Conservation (phyloP, 108 stramenopile species). For the Cyclotella distinguenda region DNA sequence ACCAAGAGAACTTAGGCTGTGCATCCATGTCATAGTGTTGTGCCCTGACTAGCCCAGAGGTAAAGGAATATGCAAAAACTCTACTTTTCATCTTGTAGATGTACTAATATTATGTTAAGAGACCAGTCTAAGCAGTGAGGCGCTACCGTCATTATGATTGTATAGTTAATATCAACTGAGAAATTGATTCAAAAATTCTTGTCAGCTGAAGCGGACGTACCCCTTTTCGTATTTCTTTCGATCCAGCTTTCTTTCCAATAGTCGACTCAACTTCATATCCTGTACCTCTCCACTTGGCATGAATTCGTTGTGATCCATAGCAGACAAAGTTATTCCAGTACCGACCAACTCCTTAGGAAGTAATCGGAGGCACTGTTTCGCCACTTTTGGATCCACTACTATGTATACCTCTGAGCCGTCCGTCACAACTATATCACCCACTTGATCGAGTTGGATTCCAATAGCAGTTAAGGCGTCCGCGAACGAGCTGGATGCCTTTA, state of each 20-base stretch:
- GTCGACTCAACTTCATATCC: constrained; percentile 45
- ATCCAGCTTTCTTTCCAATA: constrained; percentile 35
- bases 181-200: not conserved
- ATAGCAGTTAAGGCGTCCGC: constrained; percentile 41
- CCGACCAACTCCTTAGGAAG: constrained; percentile 47
- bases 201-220: constrained; percentile 29
- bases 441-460: constrained; percentile 34
- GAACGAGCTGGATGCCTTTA: constrained; percentile 31
- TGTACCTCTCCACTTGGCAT: constrained; percentile 43
- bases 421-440: constrained; percentile 41
- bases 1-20: too few species aligned
- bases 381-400: constrained; percentile 38
- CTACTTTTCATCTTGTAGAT: too few species aligned
- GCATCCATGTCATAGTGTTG: too few species aligned
- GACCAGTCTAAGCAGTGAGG: too few species aligned
- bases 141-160: too few species aligned
- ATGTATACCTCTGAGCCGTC: constrained; percentile 27
- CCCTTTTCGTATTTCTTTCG: constrained; percentile 40
- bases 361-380: constrained; percentile 31
- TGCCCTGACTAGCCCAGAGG: too few species aligned
- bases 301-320: constrained; percentile 34
- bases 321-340: constrained; percentile 18
- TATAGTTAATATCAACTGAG: too few species aligned
- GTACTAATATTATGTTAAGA: too few species aligned
- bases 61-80: too few species aligned